phyloP scores from a whole-genome alignment of 176 grass and related monocot species.

The Avena sativa region DNA sequence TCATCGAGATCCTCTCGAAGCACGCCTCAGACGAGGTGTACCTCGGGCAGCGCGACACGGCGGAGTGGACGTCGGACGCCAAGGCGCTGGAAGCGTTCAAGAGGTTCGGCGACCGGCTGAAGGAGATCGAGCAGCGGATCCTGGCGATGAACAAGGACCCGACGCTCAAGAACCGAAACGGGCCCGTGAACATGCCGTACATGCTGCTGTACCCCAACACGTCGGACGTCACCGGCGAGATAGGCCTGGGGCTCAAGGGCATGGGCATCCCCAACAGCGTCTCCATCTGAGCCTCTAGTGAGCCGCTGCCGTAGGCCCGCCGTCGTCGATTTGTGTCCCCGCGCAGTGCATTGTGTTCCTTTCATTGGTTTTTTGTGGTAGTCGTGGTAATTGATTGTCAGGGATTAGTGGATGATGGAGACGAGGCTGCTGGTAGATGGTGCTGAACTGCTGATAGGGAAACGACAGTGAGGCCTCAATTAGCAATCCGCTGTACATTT shows the following conservation, averaged over 20 bases:
- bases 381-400: background rate
- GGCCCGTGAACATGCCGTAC: constrained; percentile 67
- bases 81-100: constrained; percentile 59
- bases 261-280: constrained; percentile 80
- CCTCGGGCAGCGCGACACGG: constrained; percentile 72
- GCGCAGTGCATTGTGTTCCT: background rate
- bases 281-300: constrained; percentile 54
- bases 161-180: constrained; percentile 64
- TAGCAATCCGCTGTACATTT: background rate
- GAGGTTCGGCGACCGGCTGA: constrained; percentile 49
- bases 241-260: constrained; percentile 50
- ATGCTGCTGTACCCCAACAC: constrained; percentile 78
- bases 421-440: background rate
- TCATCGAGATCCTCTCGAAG: constrained; percentile 78
- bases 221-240: constrained; percentile 47
- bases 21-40: constrained; percentile 83
- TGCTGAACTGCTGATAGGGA: background rate
- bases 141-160: constrained; percentile 41
- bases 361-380: background rate
- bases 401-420: background rate
- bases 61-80: constrained; percentile 70
- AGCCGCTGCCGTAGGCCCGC: too few relatives aligned
- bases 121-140: constrained; percentile 61
- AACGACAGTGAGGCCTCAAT: background rate
- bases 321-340: background rate